phyloP scores from a whole-genome alignment of 129 eudicot genomes.

The Heracleum sosnowskyi region DNA sequence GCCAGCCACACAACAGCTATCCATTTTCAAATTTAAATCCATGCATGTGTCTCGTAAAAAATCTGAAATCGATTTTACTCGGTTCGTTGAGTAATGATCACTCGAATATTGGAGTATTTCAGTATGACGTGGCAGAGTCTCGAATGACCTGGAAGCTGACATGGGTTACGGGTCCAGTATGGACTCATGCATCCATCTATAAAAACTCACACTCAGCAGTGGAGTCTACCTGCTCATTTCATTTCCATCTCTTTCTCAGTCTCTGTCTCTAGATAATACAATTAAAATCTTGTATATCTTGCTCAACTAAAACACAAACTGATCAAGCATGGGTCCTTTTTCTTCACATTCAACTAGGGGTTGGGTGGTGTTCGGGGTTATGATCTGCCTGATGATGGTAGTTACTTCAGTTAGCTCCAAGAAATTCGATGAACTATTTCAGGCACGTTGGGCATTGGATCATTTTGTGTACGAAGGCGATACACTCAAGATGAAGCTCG shows the following conservation, averaged over 20 bases:
- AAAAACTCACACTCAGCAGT: neutral
- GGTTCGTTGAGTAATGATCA: too few species aligned
- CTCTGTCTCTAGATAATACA: neutral
- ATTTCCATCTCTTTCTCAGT: neutral
- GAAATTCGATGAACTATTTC: conserved; percentile 57
- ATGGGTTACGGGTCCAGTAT: neutral
- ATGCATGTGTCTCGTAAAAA: neutral
- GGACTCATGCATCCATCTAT: neutral
- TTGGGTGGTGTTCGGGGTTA: neutral
- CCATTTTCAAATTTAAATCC: conserved; percentile 13
- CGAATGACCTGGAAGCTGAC: conserved; percentile 1
- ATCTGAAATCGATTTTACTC: too few species aligned
- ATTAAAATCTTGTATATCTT: neutral
- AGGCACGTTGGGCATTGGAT: conserved; percentile 81
- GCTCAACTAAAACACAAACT: neutral
- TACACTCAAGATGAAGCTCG: conserved; percentile 75
- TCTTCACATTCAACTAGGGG: conserved; percentile 6
- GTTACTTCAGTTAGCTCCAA: conserved; percentile 40
- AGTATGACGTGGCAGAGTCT: conserved; percentile 28
- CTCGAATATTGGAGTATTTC: neutral
- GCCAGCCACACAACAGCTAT: conserved; percentile 51
- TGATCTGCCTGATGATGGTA: conserved; percentile 16
- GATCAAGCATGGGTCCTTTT: conserved; percentile 6
- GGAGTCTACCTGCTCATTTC: neutral
- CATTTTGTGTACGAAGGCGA: conserved; percentile 73